Evolutionary conservation across 2,329 filamentous ascomycete genomes (phyloP).

Genomic region (Aspergillus intermedius): DNA sequence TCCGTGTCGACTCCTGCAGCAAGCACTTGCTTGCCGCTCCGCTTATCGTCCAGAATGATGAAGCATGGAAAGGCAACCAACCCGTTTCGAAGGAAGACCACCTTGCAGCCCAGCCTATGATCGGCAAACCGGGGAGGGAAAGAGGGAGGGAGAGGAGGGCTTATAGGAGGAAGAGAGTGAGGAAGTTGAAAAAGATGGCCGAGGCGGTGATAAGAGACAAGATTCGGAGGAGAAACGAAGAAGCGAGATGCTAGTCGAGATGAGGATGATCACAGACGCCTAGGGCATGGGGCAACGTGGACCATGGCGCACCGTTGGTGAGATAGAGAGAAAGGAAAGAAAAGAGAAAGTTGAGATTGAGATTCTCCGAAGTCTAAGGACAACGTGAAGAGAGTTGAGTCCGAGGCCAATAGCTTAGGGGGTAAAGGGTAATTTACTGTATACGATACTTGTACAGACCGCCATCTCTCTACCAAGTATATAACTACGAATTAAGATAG

Average conservation of each 20-base stretch:
- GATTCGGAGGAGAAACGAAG: constrained; percentile 8
- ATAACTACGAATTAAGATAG: no score
- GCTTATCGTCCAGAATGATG: constrained; percentile 40
- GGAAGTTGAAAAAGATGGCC: constrained; percentile 4
- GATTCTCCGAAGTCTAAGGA: not conserved
- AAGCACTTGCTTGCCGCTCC: constrained; percentile 44
- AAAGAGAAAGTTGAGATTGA: constrained; percentile 4
- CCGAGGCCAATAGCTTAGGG: not conserved
- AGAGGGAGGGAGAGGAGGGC: constrained; percentile 3
- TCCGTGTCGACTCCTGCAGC: constrained; percentile 43
- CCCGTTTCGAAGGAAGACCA: constrained; percentile 20
- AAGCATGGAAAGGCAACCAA: constrained; percentile 39
- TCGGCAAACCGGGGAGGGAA: constrained; percentile 9
- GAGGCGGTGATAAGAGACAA: constrained; percentile 6
- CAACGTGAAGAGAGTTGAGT: not conserved
- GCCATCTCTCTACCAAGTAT: not conserved
- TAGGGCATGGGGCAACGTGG: constrained; percentile 21
- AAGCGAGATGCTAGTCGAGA: constrained; percentile 1
- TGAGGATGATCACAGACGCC: constrained; percentile 25
- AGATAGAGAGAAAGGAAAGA: constrained; percentile 9
- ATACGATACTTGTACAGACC: not conserved
- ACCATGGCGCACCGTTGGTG: constrained; percentile 26
- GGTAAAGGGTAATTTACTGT: constrained; percentile 9
- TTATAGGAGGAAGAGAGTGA: not conserved
- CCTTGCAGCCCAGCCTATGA: constrained; percentile 22